phyloP scores from a whole-genome alignment of 495 filamentous ascomycete species.

The Aspergillus sparsus region DNA sequence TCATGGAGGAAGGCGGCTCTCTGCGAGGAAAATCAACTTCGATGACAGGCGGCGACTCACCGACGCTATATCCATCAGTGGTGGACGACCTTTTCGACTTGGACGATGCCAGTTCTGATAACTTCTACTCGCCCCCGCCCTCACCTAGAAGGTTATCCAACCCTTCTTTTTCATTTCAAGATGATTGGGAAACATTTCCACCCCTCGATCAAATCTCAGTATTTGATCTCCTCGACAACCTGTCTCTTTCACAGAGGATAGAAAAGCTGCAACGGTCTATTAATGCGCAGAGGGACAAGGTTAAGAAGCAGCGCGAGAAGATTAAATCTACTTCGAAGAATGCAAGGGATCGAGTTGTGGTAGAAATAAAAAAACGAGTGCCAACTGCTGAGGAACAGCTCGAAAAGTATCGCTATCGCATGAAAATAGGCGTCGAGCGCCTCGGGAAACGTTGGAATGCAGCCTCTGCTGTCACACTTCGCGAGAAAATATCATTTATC shows the following conservation, averaged over 20 bases:
- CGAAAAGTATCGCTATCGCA: slow-evolving; percentile 82
- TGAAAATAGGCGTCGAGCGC: slow-evolving; percentile 84
- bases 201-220: slow-evolving; percentile 90
- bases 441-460: slow-evolving; percentile 85
- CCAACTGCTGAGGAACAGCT: slow-evolving; percentile 90
- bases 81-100: slow-evolving; percentile 30
- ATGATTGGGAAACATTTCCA: slow-evolving; percentile 86
- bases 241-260: slow-evolving; percentile 82
- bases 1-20: slow-evolving; percentile 40
- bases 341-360: slow-evolving; percentile 74
- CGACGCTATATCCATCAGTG: slow-evolving; percentile 29
- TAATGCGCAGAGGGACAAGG: slow-evolving; percentile 78
- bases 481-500: slow-evolving; percentile 96
- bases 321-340: slow-evolving; percentile 58
- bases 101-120: slow-evolving; percentile 31
- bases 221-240: slow-evolving; percentile 91
- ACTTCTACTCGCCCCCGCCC: slow-evolving; percentile 37
- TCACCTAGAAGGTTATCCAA: slow-evolving; percentile 58
- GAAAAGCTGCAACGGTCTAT: slow-evolving; percentile 84
- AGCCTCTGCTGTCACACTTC: slow-evolving; percentile 78
- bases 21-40: slow-evolving; percentile 32
- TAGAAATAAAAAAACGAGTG: slow-evolving; percentile 80
- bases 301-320: slow-evolving; percentile 78
- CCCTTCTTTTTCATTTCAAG: slow-evolving; percentile 78
- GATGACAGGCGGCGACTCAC: slow-evolving; percentile 27